A percentile compares a stretch with the other conserved stretches of the same genome.
Evolutionary conservation across 176 grass and related monocot species (phyloP).

Genomic region (sorghum (Sorghum bicolor)): DNA sequence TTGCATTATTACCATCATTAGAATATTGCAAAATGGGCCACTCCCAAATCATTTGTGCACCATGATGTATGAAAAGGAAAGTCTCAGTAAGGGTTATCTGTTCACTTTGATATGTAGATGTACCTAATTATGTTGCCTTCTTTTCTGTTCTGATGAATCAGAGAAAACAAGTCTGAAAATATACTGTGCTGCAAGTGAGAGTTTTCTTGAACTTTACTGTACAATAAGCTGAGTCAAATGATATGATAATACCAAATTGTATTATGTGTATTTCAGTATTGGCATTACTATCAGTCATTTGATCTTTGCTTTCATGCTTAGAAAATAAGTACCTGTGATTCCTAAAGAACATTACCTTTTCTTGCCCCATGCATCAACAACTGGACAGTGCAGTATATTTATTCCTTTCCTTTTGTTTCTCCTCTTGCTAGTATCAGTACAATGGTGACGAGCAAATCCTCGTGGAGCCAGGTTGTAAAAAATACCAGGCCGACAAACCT

Average conservation of each 20-base stretch:
- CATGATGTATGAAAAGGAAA: not conserved
- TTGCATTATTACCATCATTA: not conserved
- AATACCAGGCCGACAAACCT: slow-evolving; percentile 28
- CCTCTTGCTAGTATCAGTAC: slow-evolving; percentile 16
- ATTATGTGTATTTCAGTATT: not conserved
- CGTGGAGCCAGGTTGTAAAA: slow-evolving; percentile 23
- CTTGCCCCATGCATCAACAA: not conserved
- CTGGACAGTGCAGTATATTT: not conserved
- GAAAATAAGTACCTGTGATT: not conserved
- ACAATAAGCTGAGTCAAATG: not conserved
- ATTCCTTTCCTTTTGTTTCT: not conserved
- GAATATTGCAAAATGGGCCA: not conserved
- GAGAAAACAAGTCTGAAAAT: not conserved
- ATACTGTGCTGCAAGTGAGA: not conserved
- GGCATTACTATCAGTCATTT: not conserved
- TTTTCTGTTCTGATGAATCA: not conserved
- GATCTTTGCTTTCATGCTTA: slow-evolving; percentile 5
- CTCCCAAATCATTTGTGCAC: not conserved
- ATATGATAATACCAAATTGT: not conserved
- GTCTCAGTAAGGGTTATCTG: not conserved
- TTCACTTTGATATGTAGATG: not conserved
- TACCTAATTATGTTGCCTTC: not conserved
- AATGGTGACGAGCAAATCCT: slow-evolving; percentile 41
- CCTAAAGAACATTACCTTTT: slow-evolving; percentile 7
- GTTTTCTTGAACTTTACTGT: not conserved